Base-by-base conservation (phyloP, 345 rosid genomes). In the Cardiospermum halicacabum region DNA sequence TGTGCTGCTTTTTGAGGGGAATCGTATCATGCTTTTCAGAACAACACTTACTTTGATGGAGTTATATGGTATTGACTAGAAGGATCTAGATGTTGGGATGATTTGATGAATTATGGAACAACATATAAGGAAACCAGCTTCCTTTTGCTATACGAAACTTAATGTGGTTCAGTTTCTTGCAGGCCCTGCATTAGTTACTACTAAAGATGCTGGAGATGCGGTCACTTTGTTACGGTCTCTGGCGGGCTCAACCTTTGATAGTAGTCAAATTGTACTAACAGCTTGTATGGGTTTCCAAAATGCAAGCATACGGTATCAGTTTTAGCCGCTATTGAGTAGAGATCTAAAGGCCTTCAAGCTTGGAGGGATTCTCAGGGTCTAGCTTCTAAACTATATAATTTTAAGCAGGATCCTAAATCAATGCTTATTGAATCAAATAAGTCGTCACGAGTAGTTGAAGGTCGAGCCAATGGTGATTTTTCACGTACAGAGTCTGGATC, bases 181-280 rank as follows among this genome's bases (percentile, higher is more conserved):
- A 91, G 99, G 99, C 73, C 98, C 99, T 70, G 98, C 96, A 64
- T 69, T 95, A 59, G 97, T 95, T 73, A 95, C 98, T 50, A 86
- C 98, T 48, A 95, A 91, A 74, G 99, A 95, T 84, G 99, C 99
- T 48, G 99, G 99, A 56, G 98, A 95, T 72, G 99, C 98, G 54
- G 92, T 95, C 70, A 95, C 98, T 70, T 81, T 95, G 82, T 83
- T 95, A 73, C 99, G 91, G 75, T 89, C 99, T 55, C 76, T 95
- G 65, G 80, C 91, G 66, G 97, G 99, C 66, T 95, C 99, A 48
- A 95, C 99, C 64, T 95, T 95, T 85, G 99, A 95, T 79, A 95
- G 98, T 76, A 95, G 99, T 75, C 99, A 91, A 80, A 97, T 95
- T 62, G 99, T 91, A 57, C 75, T 95, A 69, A 91, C 98, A 63